Evolutionary conservation across 331 rosid genomes (phyloP), one percentile per base, ranked within the genome.

Genomic region (Quercus lobata): DNA sequence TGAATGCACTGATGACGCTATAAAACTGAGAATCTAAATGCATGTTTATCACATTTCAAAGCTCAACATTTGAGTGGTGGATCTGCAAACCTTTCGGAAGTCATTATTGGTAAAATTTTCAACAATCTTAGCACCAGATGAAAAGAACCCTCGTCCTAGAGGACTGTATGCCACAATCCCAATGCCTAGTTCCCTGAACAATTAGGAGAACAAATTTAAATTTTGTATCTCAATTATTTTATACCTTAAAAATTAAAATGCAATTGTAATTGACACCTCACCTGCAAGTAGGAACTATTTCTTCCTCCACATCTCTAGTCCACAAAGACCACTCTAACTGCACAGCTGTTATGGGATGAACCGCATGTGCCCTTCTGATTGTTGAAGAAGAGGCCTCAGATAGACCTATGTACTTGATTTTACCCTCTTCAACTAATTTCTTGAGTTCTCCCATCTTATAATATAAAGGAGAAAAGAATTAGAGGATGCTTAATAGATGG

Each of bases 371-470:
- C 85, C 94, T 88, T 88, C 91, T 87, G 57, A 90, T 90, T 49
- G 94, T 90, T 54, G 94, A 83, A 76, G 90, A 65, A 6, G 92
- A 91, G 7, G 97, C 97, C 90, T 92, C 96, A 6, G 91, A 91
- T 56, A 92, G 60, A 54, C 96, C 97, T 8, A 91, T 85, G 74
- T 91, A 89, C 68, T 89, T 91, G 49, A 90, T 57, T 83, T 92
- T 90, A 0, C 93, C 96, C 71, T 90, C 97, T 72, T 89, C 92
- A 41, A 91, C 86, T 22, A 88, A 85, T 65, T 88, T 92, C 25
- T 88, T 92, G 21, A 92, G 90, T 72, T 92, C 96, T 18, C 96
- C 96, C 58, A 91, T 78, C 97, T 92, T 63, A 54, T 17, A 60
- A 37, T 21, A 1, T 24, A 53, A 0, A 49, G 21, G 17, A 24